Base-by-base conservation (phyloP, 2,329 filamentous ascomycete genomes). In the Aspergillus pseudoviridinutans region DNA sequence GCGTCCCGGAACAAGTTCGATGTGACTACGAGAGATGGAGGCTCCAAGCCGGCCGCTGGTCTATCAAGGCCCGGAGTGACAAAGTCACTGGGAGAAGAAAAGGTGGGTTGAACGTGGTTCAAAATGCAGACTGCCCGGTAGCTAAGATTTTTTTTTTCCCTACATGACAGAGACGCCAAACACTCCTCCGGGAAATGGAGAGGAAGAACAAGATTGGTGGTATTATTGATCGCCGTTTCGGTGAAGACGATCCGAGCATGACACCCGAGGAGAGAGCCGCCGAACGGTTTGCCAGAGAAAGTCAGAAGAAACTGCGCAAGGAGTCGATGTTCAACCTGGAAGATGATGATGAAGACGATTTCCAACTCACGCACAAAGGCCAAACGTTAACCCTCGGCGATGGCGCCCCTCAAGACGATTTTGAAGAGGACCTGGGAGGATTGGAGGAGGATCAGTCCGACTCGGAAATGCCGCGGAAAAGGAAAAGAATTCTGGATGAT, bases 171-270 rank as follows among this genome's bases (percentile, higher is more conserved):
- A 86, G 93, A 55, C 85, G 89, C 58, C 84, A 90, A 76, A 96
- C 92, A 0, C 80, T 97, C 22, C 78, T 97, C n/a, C 86, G 91
- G 38, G 93, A 97, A 70, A 89, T 97, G 83, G 90, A 95, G 70
- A 84, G 86, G 59, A 85, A 91, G 42, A 92, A 95, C 73, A 97
- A 96, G 75, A 88, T 93, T 22, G 94, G 94, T 62, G 93, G 92
- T 4, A 91, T 99, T 61, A 77, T 96, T 54, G 94, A 99, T 81
- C 86, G 91, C 68, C 88, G 94, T 67, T 96, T 99, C 68, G 94
- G 95, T 74, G 95, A 99, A 79, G 90, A 95, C 69, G 92, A 99
- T 72, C 90, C 92, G 10, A 89, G 87, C 12, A 93, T 99, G 91
- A 91, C 91, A 3, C 88, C 92, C 2, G 94, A 99, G 70, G 91